phyloP scores from a whole-genome alignment of 495 filamentous ascomycete genomes.

The Hypomontagnella submonticulosa region DNA sequence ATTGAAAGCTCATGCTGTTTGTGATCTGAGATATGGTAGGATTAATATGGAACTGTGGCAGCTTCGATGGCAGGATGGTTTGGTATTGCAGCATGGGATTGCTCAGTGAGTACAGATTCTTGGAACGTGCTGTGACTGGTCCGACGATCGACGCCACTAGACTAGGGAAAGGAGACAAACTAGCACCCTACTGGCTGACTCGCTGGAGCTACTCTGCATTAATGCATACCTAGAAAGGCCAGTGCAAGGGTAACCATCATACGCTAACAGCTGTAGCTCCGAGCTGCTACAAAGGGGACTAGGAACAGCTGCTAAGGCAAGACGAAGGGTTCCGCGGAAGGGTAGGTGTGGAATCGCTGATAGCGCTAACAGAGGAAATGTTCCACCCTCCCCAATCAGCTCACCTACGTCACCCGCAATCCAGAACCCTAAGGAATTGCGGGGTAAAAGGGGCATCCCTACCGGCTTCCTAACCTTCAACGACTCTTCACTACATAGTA shows the following conservation, averaged over 20 bases:
- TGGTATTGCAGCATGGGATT: slow-evolving; percentile 15
- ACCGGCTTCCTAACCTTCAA: slow-evolving; percentile 20
- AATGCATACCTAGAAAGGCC: slow-evolving; percentile 8
- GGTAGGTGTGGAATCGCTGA: slow-evolving; percentile 9
- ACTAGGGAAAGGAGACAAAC: not conserved
- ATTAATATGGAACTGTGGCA: slow-evolving; percentile 27
- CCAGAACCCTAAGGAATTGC: slow-evolving; percentile 36
- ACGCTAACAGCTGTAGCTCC: slow-evolving; percentile 15
- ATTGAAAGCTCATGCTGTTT: slow-evolving; percentile 13
- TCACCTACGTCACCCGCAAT: slow-evolving; percentile 40
- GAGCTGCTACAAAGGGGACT: slow-evolving; percentile 22
- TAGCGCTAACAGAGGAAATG: slow-evolving; percentile 25
- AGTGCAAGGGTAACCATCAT: not conserved
- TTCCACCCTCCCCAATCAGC: slow-evolving; percentile 10
- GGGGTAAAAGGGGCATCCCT: slow-evolving; percentile 41
- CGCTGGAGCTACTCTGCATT: slow-evolving; percentile 18
- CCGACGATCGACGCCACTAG: slow-evolving; percentile 27
- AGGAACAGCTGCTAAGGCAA: slow-evolving; percentile 11
- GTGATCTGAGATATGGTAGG: slow-evolving; percentile 36
- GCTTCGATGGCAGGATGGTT: slow-evolving; percentile 9
- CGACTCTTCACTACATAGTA: not conserved
- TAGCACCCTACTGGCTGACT: slow-evolving; percentile 14
- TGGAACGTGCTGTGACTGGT: slow-evolving; percentile 22
- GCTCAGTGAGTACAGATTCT: slow-evolving; percentile 14
- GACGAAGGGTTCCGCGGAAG: slow-evolving; percentile 12